Percentiles rank a stretch among this genome's conserved stretches.
Evolutionary conservation across 306 rosid genomes (phyloP).

Genomic region (Gillenia trifoliata): DNA sequence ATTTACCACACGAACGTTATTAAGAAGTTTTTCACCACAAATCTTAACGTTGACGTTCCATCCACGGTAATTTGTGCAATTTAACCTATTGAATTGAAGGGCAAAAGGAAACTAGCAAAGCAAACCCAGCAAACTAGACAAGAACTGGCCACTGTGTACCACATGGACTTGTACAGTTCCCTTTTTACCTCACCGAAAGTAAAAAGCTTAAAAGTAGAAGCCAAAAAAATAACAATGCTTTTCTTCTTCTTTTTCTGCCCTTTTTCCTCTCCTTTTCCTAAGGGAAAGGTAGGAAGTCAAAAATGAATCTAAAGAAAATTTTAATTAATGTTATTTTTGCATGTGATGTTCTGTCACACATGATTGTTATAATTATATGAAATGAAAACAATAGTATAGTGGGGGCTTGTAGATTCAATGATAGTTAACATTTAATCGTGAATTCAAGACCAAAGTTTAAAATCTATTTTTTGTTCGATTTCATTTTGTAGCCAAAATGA

Average conservation of each 20-base stretch:
- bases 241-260: background rate
- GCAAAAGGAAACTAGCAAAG: background rate
- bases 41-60: background rate
- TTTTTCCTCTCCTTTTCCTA: background rate
- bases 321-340: background rate
- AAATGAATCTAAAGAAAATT: background rate
- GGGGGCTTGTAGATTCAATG: too few relatives aligned
- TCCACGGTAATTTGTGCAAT: too few relatives aligned
- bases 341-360: background rate
- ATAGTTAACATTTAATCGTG: too few relatives aligned
- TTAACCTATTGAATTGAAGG: background rate
- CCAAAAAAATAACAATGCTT: background rate
- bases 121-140: background rate
- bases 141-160: background rate
- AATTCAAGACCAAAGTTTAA: too few relatives aligned
- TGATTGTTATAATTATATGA: background rate
- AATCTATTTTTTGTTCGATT: too few relatives aligned
- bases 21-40: background rate
- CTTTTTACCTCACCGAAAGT: conserved; percentile 15
- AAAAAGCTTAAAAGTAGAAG: background rate
- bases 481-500: too few relatives aligned
- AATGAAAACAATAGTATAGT: too few relatives aligned
- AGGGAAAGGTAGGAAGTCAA: background rate
- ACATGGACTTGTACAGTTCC: background rate
- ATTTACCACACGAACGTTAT: background rate